Evolutionary conservation across 1,284 basidiomycete species (phyloP).

Genomic region (Xerocomus amazonicus): DNA sequence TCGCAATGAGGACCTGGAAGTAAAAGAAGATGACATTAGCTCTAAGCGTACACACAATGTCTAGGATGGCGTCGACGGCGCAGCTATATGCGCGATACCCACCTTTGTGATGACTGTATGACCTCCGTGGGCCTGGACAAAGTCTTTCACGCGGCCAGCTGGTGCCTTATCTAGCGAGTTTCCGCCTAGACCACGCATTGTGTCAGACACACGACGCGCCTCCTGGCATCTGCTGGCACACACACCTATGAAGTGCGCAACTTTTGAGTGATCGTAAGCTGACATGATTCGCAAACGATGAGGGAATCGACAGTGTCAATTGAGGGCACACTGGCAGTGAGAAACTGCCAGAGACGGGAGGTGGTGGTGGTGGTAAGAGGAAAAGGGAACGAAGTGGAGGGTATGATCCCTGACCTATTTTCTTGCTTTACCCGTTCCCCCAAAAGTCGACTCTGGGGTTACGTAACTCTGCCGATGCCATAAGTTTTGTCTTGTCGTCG

Average conservation of each 20-base stretch:
- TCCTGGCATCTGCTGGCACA: slow-evolving; percentile 15
- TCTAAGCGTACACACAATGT: neutral
- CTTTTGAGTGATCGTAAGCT: slow-evolving; percentile 72
- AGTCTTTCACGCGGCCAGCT: slow-evolving; percentile 81
- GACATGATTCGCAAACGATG: slow-evolving; percentile 44
- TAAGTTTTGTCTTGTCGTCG: no score
- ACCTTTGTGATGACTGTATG: slow-evolving; percentile 99
- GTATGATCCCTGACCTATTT: slow-evolving; percentile 21
- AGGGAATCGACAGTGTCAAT: slow-evolving; percentile 10
- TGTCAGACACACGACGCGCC: slow-evolving; percentile 17
- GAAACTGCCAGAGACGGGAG: slow-evolving; percentile 4
- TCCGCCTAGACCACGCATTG: slow-evolving; percentile 63
- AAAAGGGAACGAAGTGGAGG: slow-evolving; percentile 2
- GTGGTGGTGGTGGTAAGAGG: slow-evolving; percentile 22
- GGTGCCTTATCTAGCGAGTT: slow-evolving; percentile 87
- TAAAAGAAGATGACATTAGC: slow-evolving; percentile 11
- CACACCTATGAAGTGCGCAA: slow-evolving; percentile 83
- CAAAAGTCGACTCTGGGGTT: slow-evolving; percentile 33
- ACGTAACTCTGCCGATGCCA: slow-evolving; percentile 21
- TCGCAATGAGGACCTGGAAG: slow-evolving; percentile 87
- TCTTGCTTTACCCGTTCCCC: slow-evolving; percentile 18
- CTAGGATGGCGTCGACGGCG: neutral
- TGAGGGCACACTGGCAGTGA: slow-evolving; percentile 2
- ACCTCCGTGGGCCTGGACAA: slow-evolving; percentile 88
- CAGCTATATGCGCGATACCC: slow-evolving; percentile 25